Base-by-base conservation (phyloP, 371 early-diverging fungal genomes). In the Mortierella sp. region DNA sequence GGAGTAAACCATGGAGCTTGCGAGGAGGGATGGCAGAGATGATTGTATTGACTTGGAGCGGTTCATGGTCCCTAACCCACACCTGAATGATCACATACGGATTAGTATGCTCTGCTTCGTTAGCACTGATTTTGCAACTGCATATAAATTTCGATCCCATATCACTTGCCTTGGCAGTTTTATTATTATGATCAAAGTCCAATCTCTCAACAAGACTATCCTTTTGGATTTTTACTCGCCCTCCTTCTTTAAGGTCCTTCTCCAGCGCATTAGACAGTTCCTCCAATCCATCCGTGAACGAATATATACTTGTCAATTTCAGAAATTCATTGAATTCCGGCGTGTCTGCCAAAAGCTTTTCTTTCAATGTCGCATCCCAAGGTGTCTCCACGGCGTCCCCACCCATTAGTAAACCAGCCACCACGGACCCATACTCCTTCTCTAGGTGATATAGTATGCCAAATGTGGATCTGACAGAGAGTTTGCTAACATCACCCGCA, bases 211-310 rank as follows among this genome's bases (percentile, higher is more conserved):
- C 88, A 0, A 72, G 57, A 33, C 87, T 79, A 32, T 73, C 75
- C n/a, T 70, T 85, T 4, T 82, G 76, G 8, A 94, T 84, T 13
- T 86, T 83, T 16, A 94, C 93, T 57, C 90, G 91, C 0, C 83
- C 81, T n/a, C 65, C 62, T 0, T 52, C 50, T 33, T 70, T 69
- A 40, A 97, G 76, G 47, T 88, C 87, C 15, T 50, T 55, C 6
- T 83, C 83, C 22, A 97, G 64, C 0, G 86, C 84, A 16, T 89
- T 85, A 0, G 95, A 82, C 22, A 97, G 77, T 3, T 86, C 87
- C 76, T 96, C 92, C 69, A 97, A 83, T 1, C 98, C 98, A 40
- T 89, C 86, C 52, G 86, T 86, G 83, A 98, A 95, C 19, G 96
- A 92, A 75, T 93, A 90, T 36, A 97, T 91, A 72, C 94, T 95